Percentiles rank a stretch among this genome's conserved stretches.
These are phyloP conservation scores for Entomortierella chlamydospora DNA, from an alignment of 192 early-diverging fungal species.

Conservation along the genomic window DNA sequence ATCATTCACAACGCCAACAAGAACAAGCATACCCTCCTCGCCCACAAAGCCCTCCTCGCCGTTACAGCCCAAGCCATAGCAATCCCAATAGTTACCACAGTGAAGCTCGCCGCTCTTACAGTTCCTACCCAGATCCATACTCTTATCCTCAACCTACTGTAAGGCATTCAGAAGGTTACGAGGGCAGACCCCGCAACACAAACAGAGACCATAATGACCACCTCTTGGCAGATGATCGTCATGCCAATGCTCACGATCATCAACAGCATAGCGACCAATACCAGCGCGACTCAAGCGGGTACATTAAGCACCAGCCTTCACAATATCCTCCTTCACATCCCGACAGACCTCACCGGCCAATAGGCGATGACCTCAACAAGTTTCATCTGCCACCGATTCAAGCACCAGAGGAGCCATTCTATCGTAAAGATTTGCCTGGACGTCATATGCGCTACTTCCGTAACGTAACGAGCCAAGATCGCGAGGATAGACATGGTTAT, in stretches of 20 bases:
- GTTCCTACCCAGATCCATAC: constrained; percentile 19
- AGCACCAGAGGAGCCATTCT: constrained; percentile 48
- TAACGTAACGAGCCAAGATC: constrained; percentile 51
- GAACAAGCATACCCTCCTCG: constrained; percentile 24
- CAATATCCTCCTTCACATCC: constrained; percentile 3
- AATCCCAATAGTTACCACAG: constrained; percentile 5
- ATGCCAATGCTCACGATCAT: constrained; percentile 28
- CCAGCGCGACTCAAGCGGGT: constrained; percentile 28
- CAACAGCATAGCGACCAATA: constrained; percentile 38
- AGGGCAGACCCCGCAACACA: constrained; percentile 47
- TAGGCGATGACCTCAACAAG: constrained; percentile 32
- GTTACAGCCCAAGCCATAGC: neutral
- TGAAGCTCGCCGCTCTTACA: constrained; percentile 21
- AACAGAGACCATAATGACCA: constrained; percentile 52
- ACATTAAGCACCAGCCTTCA: constrained; percentile 32
- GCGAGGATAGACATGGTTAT: constrained; percentile 41
- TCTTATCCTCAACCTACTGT: constrained; percentile 14
- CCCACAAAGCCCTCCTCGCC: constrained; percentile 8
- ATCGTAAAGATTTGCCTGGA: constrained; percentile 45
- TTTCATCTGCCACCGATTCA: constrained; percentile 38
- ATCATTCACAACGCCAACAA: constrained; percentile 18
- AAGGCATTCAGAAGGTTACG: constrained; percentile 44
- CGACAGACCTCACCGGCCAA: constrained; percentile 1
- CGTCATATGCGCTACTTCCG: constrained; percentile 55
- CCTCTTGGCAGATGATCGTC: constrained; percentile 33